A percentile compares a stretch with the other conserved stretches of the same genome.
These are phyloP conservation scores for Dichotomocladium elegans DNA, from an alignment of 371 early-diverging fungal species.

Conservation along the genomic window DNA sequence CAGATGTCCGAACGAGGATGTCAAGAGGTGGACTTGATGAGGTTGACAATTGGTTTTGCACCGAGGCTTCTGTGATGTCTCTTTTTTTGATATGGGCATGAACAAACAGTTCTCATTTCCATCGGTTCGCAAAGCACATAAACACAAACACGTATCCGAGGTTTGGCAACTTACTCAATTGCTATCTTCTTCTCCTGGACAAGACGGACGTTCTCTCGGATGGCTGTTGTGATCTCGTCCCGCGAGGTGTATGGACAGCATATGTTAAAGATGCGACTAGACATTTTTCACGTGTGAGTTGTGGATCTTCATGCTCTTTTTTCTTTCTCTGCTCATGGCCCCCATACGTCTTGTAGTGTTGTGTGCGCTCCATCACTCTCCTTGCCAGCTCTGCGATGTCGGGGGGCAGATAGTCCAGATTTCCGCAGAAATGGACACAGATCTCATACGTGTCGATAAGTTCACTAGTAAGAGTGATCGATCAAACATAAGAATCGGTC, in stretches of 20 bases:
- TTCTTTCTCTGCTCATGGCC: conserved; percentile 18
- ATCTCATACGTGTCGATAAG: conserved; percentile 72
- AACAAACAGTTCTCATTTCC: too few species aligned
- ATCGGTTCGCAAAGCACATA: neutral
- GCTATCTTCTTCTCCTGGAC: conserved; percentile 53
- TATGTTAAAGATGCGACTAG: conserved; percentile 81
- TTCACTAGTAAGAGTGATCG: conserved; percentile 48
- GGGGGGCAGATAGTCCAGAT: conserved; percentile 58
- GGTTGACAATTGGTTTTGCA: conserved; percentile 71
- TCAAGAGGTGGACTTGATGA: conserved; percentile 79
- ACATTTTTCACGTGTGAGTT: neutral
- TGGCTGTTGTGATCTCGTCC: conserved; percentile 81
- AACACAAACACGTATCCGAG: neutral
- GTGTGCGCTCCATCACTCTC: conserved; percentile 67
- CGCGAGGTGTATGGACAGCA: conserved; percentile 97
- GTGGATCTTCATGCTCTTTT: neutral
- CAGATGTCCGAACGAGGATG: conserved; percentile 95
- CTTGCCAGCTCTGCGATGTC: conserved; percentile 52
- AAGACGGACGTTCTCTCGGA: conserved; percentile 45
- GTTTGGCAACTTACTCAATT: conserved; percentile 35
- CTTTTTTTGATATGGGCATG: too few species aligned
- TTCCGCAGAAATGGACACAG: conserved; percentile 82
- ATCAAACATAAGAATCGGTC: neutral
- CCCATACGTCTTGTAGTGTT: conserved; percentile 60
- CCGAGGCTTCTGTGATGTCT: conserved; percentile 59